Evolutionary conservation across 139 green algal species (phyloP), one percentile per base, ranked within the genome.

Genomic region (Coelastrella sp.): DNA sequence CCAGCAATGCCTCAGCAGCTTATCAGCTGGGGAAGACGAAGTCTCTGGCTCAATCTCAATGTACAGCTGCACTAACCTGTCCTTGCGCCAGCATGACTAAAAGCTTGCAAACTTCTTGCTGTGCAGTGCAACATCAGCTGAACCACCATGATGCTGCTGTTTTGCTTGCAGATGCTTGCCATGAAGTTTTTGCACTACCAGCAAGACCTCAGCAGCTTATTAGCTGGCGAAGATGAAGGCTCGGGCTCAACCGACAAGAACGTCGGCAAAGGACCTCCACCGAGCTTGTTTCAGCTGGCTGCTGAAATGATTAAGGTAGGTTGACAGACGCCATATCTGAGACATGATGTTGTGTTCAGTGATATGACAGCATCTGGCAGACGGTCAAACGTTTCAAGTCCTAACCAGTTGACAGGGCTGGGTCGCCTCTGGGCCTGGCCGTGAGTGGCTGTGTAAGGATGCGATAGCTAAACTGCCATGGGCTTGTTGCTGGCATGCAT

Each of bases 131-230:
- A 47, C 32, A 47, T 47, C 32, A 47, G 32, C 32, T 47, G 32
- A 47, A 47, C 32, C 32, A 47, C 32, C 32, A 47, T 47, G 32
- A 47, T 47, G 32, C 7, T 84, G 78, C 74, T n/a, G 7, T 80
- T 4, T 10, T 54, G 47, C 5, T 8, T 91, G 56, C 93, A 94
- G n/a, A 91, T 97, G 66, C 89, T 96, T 75, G 94, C 95, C 14
- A 96, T 96, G 92, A 97, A 97, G 92, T 94, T 97, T 65, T 88
- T 95, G 84, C 87, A 90, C 73, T 94, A 95, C 87, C 88, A 95
- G 85, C 90, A 92, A 81, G 56, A 85, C 23, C 60, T 78, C 58
- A 20, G 57, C 58, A 56, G 47, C 47, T 32, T 68, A 4, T 4
- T 22, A 14, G 83, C 66, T 47, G 83, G 47, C 7, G 83, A 88